Conservation (phyloP, 1,284 basidiomycete genomes). For the Sporisorium sorghi region DNA sequence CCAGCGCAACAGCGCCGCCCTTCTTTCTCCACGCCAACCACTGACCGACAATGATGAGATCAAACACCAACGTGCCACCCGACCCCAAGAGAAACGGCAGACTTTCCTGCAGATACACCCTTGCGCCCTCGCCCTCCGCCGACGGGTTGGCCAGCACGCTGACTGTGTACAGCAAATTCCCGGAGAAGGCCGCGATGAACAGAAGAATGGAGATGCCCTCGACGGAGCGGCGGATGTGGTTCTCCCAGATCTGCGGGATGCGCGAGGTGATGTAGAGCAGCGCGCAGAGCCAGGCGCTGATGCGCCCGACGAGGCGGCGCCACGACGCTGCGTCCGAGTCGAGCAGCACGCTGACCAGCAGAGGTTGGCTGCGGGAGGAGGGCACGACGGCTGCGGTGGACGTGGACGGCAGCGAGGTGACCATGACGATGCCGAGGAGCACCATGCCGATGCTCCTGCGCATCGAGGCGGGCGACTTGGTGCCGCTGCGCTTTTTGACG, state of each 20-base stretch:
- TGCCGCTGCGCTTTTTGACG: conserved; percentile 21
- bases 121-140: conserved; percentile 31
- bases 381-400: conserved; percentile 9
- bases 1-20: neutral
- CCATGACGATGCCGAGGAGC: conserved; percentile 39
- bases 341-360: neutral
- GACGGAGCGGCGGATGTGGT: conserved; percentile 61
- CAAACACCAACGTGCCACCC: conserved; percentile 66
- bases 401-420: conserved; percentile 19
- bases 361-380: neutral
- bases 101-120: conserved; percentile 57
- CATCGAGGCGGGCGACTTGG: conserved; percentile 38
- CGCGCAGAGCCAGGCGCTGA: conserved; percentile 66
- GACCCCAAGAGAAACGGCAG: conserved; percentile 66
- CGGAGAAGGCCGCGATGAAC: conserved; percentile 64
- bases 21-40: conserved; percentile 57
- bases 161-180: conserved; percentile 64
- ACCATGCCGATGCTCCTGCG: conserved; percentile 46
- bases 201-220: conserved; percentile 64
- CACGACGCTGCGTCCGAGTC: conserved; percentile 12
- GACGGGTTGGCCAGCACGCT: conserved; percentile 58
- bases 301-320: conserved; percentile 55
- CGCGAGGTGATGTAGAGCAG: conserved; percentile 68
- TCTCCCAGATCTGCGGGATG: conserved; percentile 69
- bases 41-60: conserved; percentile 64